Percentiles rank a stretch among this genome's conserved stretches.
phyloP scores from a whole-genome alignment of 2,329 filamentous ascomycete genomes.

The Arthrobotrys iridis region DNA sequence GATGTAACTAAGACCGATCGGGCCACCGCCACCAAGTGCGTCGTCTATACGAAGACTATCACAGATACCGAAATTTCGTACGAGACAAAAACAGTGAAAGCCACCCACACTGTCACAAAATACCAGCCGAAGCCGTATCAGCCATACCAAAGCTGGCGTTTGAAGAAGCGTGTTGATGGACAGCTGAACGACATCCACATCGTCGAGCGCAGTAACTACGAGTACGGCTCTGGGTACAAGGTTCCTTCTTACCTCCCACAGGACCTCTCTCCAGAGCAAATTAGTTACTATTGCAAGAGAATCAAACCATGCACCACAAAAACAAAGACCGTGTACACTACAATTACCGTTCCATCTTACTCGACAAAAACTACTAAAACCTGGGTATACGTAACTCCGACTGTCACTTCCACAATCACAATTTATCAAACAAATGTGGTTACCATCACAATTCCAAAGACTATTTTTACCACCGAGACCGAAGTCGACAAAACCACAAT shows the following conservation, averaged over 20 bases:
- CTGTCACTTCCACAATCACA: neutral
- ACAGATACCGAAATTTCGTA: neutral
- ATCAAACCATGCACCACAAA: slow-evolving; percentile 16
- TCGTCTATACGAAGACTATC: neutral
- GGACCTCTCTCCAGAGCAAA: neutral
- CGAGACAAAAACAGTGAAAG: neutral
- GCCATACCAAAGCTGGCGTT: neutral
- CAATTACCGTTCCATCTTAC: neutral
- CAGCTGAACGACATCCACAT: neutral
- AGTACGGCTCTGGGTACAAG: neutral
- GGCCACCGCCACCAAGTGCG: neutral
- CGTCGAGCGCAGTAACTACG: no score
- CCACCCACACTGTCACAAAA: neutral
- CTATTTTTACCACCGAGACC: neutral
- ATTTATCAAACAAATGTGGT: neutral
- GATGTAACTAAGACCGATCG: neutral
- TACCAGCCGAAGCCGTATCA: neutral
- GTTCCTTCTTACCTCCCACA: slow-evolving; percentile 20
- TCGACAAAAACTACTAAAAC: neutral
- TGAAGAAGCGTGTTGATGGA: neutral
- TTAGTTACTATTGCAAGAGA: neutral
- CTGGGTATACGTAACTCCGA: neutral
- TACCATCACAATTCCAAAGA: neutral
- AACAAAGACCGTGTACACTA: neutral
- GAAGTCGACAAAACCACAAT: neutral